Base-by-base conservation (phyloP, 208 protist genomes). In the Acanthamoeba comandoni region DNA sequence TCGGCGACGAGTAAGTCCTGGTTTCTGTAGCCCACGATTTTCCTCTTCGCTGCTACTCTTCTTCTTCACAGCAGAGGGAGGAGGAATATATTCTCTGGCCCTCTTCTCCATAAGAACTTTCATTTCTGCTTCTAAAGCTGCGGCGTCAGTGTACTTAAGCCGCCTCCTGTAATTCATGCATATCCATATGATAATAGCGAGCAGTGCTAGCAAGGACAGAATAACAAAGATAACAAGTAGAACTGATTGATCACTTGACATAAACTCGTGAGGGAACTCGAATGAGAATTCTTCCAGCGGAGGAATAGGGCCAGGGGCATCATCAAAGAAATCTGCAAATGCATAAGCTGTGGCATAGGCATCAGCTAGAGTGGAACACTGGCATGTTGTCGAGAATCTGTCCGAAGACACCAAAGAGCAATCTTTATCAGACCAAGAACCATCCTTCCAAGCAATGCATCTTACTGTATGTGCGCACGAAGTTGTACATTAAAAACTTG, bases 311-410 rank as follows among this genome's bases (percentile, higher is more conserved):
- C 29, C 64, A 15, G 22, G 19, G 17, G n/a, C 22, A 12, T 31
- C 17, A 2, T 24, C 65, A 29, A 26, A 9, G 15, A 35, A 24
- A 17, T 26, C 0, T 2, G 75, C 17, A 53, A 53, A 86, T 39
- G 39, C 77, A 22, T 67, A 86, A 22, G 35, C n/a, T 43, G 77
- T 86, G 55, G 77, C 77, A 24, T 86, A 86, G 26, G 55, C 77
- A 31, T 53, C 49, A 9, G 77, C 55, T 1, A 86, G 57, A 9
- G 53, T 13, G 2, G 77, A 67, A 43, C 77, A 86, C 12, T 24
- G 17, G 55, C 77, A 86, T 43, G 35, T 86, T 24, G 77, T 53
- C 67, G 77, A 67, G 62, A n/a, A 60, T 51, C 39, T 86, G 60
- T 31, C 49, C 0, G 8, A 60, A 12, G 9, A 60, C 77, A 22